These are phyloP conservation scores for Leccinum imitatum DNA, from an alignment of 768 basidiomycete species.

Conservation along the genomic window DNA sequence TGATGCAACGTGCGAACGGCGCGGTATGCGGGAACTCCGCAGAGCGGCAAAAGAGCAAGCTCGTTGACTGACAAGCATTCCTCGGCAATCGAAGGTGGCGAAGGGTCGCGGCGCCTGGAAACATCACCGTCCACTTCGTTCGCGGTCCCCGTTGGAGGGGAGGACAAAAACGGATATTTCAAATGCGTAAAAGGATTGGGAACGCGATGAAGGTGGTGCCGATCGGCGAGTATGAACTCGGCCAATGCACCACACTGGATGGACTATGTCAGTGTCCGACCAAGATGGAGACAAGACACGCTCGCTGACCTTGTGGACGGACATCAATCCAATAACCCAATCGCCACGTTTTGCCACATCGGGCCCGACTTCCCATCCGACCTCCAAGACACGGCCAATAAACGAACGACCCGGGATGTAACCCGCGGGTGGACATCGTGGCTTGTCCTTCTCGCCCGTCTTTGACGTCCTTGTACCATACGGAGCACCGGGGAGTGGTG, in stretches of 20 bases:
- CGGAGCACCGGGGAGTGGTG: slow-evolving; percentile 19
- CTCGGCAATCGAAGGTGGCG: slow-evolving; percentile 8
- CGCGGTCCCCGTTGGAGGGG: slow-evolving; percentile 9
- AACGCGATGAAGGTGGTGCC: slow-evolving; percentile 70
- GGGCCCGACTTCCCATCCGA: slow-evolving; percentile 63
- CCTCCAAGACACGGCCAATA: slow-evolving; percentile 79
- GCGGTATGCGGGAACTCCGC: slow-evolving; percentile 79
- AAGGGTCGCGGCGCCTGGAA: slow-evolving; percentile 12
- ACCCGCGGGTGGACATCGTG: slow-evolving; percentile 43
- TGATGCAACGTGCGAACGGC: slow-evolving; percentile 67
- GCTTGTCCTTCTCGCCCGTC: slow-evolving; percentile 28
- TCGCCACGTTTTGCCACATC: slow-evolving; percentile 70
- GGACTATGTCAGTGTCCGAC: slow-evolving; percentile 9
- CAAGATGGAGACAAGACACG: slow-evolving; percentile 4
- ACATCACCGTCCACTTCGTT: slow-evolving; percentile 9
- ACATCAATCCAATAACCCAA: slow-evolving; percentile 82
- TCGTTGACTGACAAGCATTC: slow-evolving; percentile 57
- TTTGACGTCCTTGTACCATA: slow-evolving; percentile 22
- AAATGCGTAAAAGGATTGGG: slow-evolving; percentile 55
- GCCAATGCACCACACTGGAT: slow-evolving; percentile 77
- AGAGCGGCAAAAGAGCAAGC: slow-evolving; percentile 76
- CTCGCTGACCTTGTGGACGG: slow-evolving; percentile 70
- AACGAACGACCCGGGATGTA: slow-evolving; percentile 88
- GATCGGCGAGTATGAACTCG: slow-evolving; percentile 86
- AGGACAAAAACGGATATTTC: slow-evolving; percentile 24